Conservation (phyloP, 31 red algal species). For the Asparagopsis taxiformis region DNA sequence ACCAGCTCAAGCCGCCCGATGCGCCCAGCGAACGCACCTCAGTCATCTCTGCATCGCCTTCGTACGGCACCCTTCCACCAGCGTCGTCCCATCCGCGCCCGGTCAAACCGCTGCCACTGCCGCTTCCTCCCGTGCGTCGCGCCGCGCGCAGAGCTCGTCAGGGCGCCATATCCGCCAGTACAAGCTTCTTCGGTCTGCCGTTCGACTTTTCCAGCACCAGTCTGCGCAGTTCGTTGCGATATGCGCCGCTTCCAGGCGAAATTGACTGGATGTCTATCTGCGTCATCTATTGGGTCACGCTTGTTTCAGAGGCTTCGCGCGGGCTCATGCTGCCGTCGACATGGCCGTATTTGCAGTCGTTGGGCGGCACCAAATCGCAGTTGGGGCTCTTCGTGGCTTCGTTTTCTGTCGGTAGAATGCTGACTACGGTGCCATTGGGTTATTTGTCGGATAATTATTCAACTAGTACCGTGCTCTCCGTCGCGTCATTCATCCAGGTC, state of each 20-base stretch:
- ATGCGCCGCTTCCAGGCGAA: not conserved
- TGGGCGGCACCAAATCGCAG: slow-evolving; percentile 56
- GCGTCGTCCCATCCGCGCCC: too few species aligned
- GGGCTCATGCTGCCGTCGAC: slow-evolving; percentile 84
- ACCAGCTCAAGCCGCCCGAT: too few species aligned
- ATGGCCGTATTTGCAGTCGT: slow-evolving; percentile 74
- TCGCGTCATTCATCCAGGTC: slow-evolving; percentile 62
- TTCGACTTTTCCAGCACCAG: not conserved
- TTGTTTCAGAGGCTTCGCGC: slow-evolving; percentile 85
- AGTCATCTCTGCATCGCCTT: too few species aligned
- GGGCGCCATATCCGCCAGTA: not conserved
- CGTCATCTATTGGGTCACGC: slow-evolving; percentile 62
- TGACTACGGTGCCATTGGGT: slow-evolving; percentile 86
- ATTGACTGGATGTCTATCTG: slow-evolving; percentile 60
- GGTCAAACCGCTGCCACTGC: too few species aligned
- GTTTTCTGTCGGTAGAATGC: slow-evolving; percentile 90
- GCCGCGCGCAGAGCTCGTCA: too few species aligned
- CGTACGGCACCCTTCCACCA: too few species aligned
- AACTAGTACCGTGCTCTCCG: slow-evolving; percentile 46
- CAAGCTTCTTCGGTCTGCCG: not conserved
- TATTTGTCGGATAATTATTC: slow-evolving; percentile 73
- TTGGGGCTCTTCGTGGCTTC: slow-evolving; percentile 84
- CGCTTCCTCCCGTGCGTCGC: too few species aligned
- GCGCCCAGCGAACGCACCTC: too few species aligned
- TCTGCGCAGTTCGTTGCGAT: slow-evolving; percentile 1